phyloP scores from a whole-genome alignment of 2,329 filamentous ascomycete species.

The Penicillium glabrum region DNA sequence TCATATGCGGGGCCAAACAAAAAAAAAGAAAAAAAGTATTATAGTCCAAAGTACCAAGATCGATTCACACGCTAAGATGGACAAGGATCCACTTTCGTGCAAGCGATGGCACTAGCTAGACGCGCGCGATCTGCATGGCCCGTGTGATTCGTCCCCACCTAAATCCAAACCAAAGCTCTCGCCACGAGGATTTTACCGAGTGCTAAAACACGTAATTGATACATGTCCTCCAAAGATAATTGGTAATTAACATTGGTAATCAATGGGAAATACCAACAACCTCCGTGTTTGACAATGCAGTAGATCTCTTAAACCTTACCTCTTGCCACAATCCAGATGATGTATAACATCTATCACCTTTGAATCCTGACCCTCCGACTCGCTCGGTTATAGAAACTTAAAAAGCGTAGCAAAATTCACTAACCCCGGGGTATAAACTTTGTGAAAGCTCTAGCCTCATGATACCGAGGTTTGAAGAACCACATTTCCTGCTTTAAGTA shows the following conservation, averaged over 20 bases:
- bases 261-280: no score
- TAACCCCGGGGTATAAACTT: no score
- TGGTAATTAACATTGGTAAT: background rate
- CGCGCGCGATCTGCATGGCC: background rate
- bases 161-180: background rate
- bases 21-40: background rate
- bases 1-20: background rate
- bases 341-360: no score
- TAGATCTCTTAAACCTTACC: no score
- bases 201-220: background rate
- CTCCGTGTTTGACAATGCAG: no score
- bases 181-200: background rate
- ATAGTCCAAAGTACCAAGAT: background rate
- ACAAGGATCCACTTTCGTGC: background rate
- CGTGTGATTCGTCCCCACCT: background rate
- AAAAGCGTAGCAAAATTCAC: no score
- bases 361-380: no score
- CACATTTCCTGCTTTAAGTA: background rate
- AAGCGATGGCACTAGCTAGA: conserved; percentile 2
- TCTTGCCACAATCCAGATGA: no score
- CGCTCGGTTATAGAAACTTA: no score
- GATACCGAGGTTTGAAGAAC: no score
- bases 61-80: background rate
- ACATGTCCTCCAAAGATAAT: background rate
- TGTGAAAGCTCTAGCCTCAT: no score